Evolutionary conservation across 2,329 filamentous ascomycete species (phyloP), one percentile per base, ranked within the genome.

Genomic region (Helotiales sp.): DNA sequence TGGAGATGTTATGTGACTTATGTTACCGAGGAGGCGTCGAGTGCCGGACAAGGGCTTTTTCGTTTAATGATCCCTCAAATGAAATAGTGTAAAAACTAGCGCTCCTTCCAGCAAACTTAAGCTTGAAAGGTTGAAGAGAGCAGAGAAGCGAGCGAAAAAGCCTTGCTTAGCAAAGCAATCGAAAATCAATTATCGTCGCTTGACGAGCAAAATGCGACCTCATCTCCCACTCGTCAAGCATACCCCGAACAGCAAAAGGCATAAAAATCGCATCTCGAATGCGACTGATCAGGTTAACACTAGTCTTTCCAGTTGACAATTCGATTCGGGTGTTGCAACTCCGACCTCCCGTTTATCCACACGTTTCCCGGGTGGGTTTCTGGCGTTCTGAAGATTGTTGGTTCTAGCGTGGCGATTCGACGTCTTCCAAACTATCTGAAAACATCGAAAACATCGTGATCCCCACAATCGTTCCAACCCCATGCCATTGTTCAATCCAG

Each of bases 361-460:
- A 55, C 30, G 30, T 63, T 58, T 60, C 67, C 68, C 40, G 26
- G 49, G 47, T 69, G 68, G 58, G 65, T 49, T 59, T 50, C 58
- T 68, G 69, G 71, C 68, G 59, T 71, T 65, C 55, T 67, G 43
- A 60, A 68, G 65, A 73, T 62, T 67, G 45, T 50, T 55, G 60
- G 59, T 68, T 65, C 62, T 28, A 45, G 55, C 26, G 52, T 62
- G 52, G 54, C 65, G 69, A 74, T 74, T 74, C 69, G 71, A 69
- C 54, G 61, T 65, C 55, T 49, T 30, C 47, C 43, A 55, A 55
- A 62, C 59, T 59, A 32, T 66, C 64, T 63, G 49, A 54, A 54
- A 68, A 67, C 60, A 54, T 64, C 69, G 49, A 54, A 54, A 68
- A 67, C 60, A 54, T 64, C 69, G 64, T 70, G 69, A 71, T 59